Base-by-base conservation (phyloP, 73 alveolate genomes). In the Symbiodinium pilosum region DNA sequence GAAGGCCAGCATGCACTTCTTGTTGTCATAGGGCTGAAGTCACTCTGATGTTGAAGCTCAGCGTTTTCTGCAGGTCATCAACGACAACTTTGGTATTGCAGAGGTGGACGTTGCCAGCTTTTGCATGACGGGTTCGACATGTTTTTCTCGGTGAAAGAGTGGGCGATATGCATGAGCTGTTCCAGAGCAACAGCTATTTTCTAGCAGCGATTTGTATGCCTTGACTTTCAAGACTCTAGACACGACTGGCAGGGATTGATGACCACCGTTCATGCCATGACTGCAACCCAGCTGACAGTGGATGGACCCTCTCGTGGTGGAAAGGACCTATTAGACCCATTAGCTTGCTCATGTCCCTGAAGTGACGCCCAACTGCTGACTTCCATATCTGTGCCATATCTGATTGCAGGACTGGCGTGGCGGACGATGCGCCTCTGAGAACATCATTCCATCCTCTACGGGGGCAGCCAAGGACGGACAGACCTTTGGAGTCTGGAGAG, bases 271-370 rank as follows among this genome's bases (percentile, higher is more conserved):
- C 99, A 99, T 87, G 99, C 99, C 68, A 99, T 99, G 87, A 99
- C 99, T 40, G 99, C 99, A 84, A 99, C 99, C 96, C 99, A 99
- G 99, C 99, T 99, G 68, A 99, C 99, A 39, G 99, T 99, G 28
- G 99, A 99, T 95, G 99, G 99, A 30, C 99, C 99, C 38, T 99
- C 99, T 36, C 99, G 99, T 99, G 99, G 99, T 43, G 99, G 99
- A 36, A 99, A 99, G 99, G 99, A 99, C 99, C 99, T 99, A 99
- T 99, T 99, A 99, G 99, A 20, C 71, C 32, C 71, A 2, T n/a
- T n/a, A n/a, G n/a, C n/a, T n/a, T n/a, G n/a, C n/a, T n/a, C n/a
- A n/a, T n/a, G n/a, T n/a, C n/a, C n/a, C n/a, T n/a, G n/a, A n/a
- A n/a, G n/a, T n/a, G n/a, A n/a, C n/a, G n/a, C n/a, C n/a, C n/a